These are phyloP conservation scores for Debaryomycetaceae sp. DNA, from an alignment of 1,139 yeast genomes.

Conservation along the genomic window DNA sequence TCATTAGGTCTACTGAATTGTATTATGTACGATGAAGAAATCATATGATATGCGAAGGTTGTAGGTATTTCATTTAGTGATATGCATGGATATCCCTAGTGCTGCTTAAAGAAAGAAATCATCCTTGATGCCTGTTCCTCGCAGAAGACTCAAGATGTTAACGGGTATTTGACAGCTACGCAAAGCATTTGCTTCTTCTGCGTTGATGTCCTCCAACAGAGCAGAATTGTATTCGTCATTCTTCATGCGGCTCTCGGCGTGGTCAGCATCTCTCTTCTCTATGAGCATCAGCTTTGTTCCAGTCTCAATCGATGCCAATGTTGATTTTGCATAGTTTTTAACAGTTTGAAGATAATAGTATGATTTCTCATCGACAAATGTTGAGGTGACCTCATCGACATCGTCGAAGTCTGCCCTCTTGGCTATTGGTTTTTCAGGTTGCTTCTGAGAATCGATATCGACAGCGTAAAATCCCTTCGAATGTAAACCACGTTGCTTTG, in stretches of 20 bases:
- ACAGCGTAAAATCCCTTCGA: neutral
- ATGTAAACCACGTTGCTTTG: neutral
- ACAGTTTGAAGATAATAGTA: constrained; percentile 15
- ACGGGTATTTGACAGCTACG: constrained; percentile 21
- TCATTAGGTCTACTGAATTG: too few relatives aligned
- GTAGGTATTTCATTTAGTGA: neutral
- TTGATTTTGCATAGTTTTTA: constrained; percentile 3
- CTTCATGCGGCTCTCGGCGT: neutral
- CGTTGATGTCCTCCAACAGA: constrained; percentile 1
- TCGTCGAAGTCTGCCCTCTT: neutral
- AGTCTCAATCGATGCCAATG: constrained; percentile 2
- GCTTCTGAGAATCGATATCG: neutral
- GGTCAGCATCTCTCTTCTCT: constrained; percentile 1
- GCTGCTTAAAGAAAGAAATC: constrained; percentile 3
- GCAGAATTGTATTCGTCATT: neutral
- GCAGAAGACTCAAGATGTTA: constrained; percentile 12
- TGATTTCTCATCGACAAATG: constrained; percentile 16
- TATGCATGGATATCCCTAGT: neutral
- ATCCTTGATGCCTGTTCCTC: constrained; percentile 11
- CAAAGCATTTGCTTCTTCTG: constrained; percentile 12
- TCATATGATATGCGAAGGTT: neutral
- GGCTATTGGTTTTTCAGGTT: neutral
- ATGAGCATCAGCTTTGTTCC: constrained; percentile 3
- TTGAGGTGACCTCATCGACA: constrained; percentile 9
- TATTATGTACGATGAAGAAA: too few relatives aligned